These are phyloP conservation scores for Euphrasia arctica DNA, from an alignment of 305 asterid genomes.

Conservation along the genomic window DNA sequence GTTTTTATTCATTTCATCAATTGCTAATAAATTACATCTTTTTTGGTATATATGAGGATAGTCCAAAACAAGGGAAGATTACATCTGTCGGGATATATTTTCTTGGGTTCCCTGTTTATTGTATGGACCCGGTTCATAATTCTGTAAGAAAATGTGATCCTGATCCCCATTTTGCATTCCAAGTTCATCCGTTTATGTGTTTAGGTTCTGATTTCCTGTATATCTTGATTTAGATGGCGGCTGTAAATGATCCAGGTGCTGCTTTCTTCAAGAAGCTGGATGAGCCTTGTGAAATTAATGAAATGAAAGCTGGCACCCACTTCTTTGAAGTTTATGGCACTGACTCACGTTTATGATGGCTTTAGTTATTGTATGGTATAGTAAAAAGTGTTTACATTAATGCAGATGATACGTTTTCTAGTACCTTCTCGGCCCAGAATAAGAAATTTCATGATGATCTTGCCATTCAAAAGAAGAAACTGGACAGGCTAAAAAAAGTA, in stretches of 20 bases:
- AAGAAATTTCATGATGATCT: slow-evolving; percentile 53
- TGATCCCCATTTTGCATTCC: neutral
- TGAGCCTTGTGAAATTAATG: slow-evolving; percentile 92
- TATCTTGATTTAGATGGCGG: slow-evolving; percentile 44
- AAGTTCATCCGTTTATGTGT: slow-evolving; percentile 12
- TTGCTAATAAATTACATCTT: slow-evolving; percentile 7
- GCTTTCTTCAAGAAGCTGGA: slow-evolving; percentile 93
- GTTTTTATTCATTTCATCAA: neutral
- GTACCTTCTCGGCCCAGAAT: slow-evolving; percentile 57
- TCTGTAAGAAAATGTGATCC: slow-evolving; percentile 50
- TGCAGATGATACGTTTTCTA: slow-evolving; percentile 43
- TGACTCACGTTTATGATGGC: slow-evolving; percentile 2
- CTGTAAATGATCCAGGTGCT: slow-evolving; percentile 82
- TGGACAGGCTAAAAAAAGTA: slow-evolving; percentile 63
- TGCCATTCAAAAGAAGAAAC: slow-evolving; percentile 53
- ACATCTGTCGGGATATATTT: slow-evolving; percentile 23
- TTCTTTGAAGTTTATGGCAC: slow-evolving; percentile 91
- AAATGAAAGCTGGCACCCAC: slow-evolving; percentile 85
- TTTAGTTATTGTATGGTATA: slow-evolving; percentile 25
- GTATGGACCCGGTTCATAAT: slow-evolving; percentile 69
- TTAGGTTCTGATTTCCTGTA: slow-evolving; percentile 25
- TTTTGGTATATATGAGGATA: slow-evolving; percentile 60
- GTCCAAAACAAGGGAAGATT: slow-evolving; percentile 74
- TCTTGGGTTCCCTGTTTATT: slow-evolving; percentile 28
- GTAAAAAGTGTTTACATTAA: slow-evolving; percentile 15